Evolutionary conservation across 371 early-diverging fungal species (phyloP).

Genomic region (Haplosporangium sp.): DNA sequence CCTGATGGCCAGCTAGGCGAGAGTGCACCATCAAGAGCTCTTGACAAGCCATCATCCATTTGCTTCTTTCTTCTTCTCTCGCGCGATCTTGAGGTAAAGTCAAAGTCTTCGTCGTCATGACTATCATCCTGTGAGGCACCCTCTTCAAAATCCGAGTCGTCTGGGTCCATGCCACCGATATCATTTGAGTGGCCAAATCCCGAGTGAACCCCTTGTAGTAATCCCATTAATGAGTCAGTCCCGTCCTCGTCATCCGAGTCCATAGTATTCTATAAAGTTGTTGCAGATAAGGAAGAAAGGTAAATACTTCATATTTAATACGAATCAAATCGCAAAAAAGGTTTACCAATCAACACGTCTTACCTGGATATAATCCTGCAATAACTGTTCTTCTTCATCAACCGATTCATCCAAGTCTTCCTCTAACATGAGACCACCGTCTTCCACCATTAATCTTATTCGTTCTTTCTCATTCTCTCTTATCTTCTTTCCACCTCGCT

Average conservation of each 20-base stretch:
- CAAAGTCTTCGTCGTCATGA: constrained; percentile 29
- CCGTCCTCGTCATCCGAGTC: constrained; percentile 26
- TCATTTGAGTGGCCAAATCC: constrained; percentile 29
- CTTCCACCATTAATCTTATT: constrained; percentile 7
- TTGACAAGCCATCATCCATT: constrained; percentile 12
- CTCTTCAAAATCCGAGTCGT: constrained; percentile 31
- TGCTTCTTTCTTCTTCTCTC: constrained; percentile 5
- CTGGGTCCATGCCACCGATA: constrained; percentile 22
- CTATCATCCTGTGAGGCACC: constrained; percentile 20
- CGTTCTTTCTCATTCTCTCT: constrained; percentile 19
- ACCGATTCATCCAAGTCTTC: constrained; percentile 13
- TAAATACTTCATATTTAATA: not conserved
- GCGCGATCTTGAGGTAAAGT: constrained; percentile 10
- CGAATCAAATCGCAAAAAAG: not conserved
- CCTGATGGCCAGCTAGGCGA: constrained; percentile 8
- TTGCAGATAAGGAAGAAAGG: not conserved
- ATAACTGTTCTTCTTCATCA: constrained; percentile 19
- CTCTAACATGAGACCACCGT: constrained; percentile 14
- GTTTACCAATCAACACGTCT: not conserved
- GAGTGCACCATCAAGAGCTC: constrained; percentile 12
- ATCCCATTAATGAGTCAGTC: constrained; percentile 14
- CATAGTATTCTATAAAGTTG: constrained; percentile 25
- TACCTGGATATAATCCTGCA: constrained; percentile 41
- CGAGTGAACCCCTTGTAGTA: constrained; percentile 3
- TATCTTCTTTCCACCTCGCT: constrained; percentile 21